Conservation (phyloP, 768 basidiomycete genomes). For the Amanita molliuscula region DNA sequence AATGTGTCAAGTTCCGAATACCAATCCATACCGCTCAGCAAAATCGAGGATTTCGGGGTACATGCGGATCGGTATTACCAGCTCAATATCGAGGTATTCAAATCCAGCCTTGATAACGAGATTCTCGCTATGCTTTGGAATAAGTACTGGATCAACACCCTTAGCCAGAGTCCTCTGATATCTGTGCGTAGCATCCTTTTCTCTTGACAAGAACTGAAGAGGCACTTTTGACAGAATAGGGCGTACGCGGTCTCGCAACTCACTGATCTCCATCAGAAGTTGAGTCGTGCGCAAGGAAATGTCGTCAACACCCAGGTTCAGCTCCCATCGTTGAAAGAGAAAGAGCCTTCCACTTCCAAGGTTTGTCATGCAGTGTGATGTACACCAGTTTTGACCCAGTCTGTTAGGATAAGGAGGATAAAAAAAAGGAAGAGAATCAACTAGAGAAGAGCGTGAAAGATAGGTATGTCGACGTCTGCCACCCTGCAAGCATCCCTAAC, state of each 20-base stretch:
- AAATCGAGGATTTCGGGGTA: slow-evolving; percentile 99
- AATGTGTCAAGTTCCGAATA: slow-evolving; percentile 67
- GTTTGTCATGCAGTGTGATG: slow-evolving; percentile 15
- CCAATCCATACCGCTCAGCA: slow-evolving; percentile 91
- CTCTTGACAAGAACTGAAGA: background rate
- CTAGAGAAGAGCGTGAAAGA: slow-evolving; percentile 87
- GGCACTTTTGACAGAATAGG: slow-evolving; percentile 53
- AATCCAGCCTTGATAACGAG: slow-evolving; percentile 79
- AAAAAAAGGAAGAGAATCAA: slow-evolving; percentile 84
- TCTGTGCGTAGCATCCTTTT: slow-evolving; percentile 54
- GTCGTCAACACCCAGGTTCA: slow-evolving; percentile 51
- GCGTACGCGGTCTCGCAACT: slow-evolving; percentile 91
- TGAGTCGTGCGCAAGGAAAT: slow-evolving; percentile 56
- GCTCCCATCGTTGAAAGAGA: slow-evolving; percentile 44
- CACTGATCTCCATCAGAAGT: slow-evolving; percentile 82
- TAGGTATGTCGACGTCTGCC: slow-evolving; percentile 38
- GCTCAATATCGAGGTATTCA: slow-evolving; percentile 92
- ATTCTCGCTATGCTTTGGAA: slow-evolving; percentile 92
- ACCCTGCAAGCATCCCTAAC: background rate
- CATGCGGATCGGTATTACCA: slow-evolving; percentile 96
- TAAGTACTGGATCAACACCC: slow-evolving; percentile 98
- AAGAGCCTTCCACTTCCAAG: slow-evolving; percentile 29
- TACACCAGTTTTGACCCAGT: slow-evolving; percentile 9
- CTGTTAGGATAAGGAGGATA: slow-evolving; percentile 50
- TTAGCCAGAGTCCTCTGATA: slow-evolving; percentile 87